Evolutionary conservation across 768 basidiomycete species (phyloP).

Genomic region (Boletales sp.): DNA sequence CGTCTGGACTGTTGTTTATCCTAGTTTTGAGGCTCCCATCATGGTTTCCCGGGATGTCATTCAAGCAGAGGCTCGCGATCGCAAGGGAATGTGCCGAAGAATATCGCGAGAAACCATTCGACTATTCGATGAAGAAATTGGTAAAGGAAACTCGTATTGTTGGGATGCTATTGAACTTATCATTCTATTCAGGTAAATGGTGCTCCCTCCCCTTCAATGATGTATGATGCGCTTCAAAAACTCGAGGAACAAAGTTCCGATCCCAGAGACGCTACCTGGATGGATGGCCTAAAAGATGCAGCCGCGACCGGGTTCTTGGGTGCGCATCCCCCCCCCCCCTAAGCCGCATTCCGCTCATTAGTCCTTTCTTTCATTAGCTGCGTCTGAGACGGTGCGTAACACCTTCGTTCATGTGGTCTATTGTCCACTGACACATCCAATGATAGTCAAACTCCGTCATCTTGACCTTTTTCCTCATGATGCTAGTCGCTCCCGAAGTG

Average conservation of each 20-base stretch:
- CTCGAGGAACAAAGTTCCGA: background rate
- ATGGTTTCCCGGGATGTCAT: slow-evolving; percentile 17
- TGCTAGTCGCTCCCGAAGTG: slow-evolving; percentile 14
- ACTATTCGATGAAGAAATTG: slow-evolving; percentile 19
- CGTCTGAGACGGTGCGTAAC: slow-evolving; percentile 15
- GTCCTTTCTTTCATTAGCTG: slow-evolving; percentile 2
- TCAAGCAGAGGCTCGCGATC: slow-evolving; percentile 10
- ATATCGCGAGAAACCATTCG: slow-evolving; percentile 25
- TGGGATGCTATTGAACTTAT: background rate
- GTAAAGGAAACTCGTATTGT: background rate
- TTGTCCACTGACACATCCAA: background rate
- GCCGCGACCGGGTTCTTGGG: slow-evolving; percentile 16
- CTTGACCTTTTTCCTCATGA: slow-evolving; percentile 11
- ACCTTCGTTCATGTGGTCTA: background rate
- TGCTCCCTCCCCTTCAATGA: slow-evolving; percentile 8
- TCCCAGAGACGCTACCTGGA: background rate
- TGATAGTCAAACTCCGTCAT: slow-evolving; percentile 8
- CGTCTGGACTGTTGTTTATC: background rate
- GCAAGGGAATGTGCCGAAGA: slow-evolving; percentile 4
- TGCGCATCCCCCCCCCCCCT: no score
- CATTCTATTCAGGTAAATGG: background rate
- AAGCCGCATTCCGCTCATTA: background rate
- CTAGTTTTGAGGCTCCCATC: slow-evolving; percentile 15
- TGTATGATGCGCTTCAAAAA: slow-evolving; percentile 7
- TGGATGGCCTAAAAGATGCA: slow-evolving; percentile 11